Conservation (phyloP, 2,329 filamentous ascomycete genomes). For the Verticillium alfalfae region DNA sequence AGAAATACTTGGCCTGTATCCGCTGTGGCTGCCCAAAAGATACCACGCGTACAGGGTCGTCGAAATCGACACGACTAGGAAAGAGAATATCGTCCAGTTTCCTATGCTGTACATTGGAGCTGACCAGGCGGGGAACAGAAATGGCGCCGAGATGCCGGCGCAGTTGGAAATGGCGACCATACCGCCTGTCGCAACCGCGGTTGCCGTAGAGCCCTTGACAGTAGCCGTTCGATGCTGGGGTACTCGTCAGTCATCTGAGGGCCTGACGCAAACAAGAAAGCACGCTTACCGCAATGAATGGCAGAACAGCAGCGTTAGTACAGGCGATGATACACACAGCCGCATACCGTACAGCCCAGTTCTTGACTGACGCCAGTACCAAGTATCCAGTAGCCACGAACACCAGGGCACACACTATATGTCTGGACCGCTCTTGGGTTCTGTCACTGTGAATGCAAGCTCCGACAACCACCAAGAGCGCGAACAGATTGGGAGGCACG, state of each 20-base stretch:
- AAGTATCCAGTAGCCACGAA: conserved; percentile 20
- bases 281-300: conserved; percentile 20
- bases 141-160: conserved; percentile 22
- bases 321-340: conserved; percentile 21
- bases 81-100: conserved; percentile 23
- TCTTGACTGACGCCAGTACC: conserved; percentile 17
- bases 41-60: conserved; percentile 20
- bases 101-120: conserved; percentile 20
- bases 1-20: conserved; percentile 14
- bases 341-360: conserved; percentile 19
- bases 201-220: conserved; percentile 20
- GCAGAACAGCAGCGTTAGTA: conserved; percentile 20
- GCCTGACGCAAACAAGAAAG: too few relatives aligned
- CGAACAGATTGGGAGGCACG: conserved; percentile 25
- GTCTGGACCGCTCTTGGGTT: conserved; percentile 19
- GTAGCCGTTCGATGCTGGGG: conserved; percentile 20
- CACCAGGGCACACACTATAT: conserved; percentile 15
- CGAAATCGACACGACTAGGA: conserved; percentile 14
- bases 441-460: conserved; percentile 20
- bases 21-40: conserved; percentile 19
- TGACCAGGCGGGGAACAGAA: conserved; percentile 19
- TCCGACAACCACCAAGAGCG: conserved; percentile 21
- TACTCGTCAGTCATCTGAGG: background rate
- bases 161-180: conserved; percentile 24
- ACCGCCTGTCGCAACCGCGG: conserved; percentile 21